These are phyloP conservation scores for Tolypocladium cylindrosporum DNA, from an alignment of 2,329 filamentous ascomycete genomes.

Conservation along the genomic window DNA sequence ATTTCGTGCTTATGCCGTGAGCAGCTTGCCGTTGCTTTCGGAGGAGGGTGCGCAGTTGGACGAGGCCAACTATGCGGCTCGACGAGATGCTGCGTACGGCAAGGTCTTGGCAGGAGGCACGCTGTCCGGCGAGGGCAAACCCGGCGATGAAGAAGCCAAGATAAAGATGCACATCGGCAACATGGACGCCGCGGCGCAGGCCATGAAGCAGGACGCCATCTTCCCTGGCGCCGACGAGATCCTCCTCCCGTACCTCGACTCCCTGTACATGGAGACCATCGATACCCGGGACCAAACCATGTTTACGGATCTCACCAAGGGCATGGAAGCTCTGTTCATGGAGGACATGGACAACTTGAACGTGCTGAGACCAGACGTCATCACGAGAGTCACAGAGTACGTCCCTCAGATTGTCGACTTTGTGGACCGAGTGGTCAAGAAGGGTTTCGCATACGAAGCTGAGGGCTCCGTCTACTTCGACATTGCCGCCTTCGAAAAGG, in stretches of 20 bases:
- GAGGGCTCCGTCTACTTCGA: constrained; percentile 94
- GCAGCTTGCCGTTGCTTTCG: constrained; percentile 42
- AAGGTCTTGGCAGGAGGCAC: constrained; percentile 45
- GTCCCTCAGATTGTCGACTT: constrained; percentile 79
- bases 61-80: constrained; percentile 37
- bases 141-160: constrained; percentile 75
- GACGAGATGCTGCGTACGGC: constrained; percentile 43
- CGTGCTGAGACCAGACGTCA: constrained; percentile 67
- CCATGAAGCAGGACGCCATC: constrained; percentile 37
- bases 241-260: constrained; percentile 74
- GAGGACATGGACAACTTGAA: constrained; percentile 83
- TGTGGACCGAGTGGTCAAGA: constrained; percentile 71
- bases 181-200: constrained; percentile 39
- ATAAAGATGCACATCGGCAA: constrained; percentile 78
- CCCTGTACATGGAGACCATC: constrained; percentile 50
- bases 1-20: constrained; percentile 45
- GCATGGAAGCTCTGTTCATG: constrained; percentile 80
- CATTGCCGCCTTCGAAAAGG: constrained; percentile 73
- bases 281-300: constrained; percentile 58
- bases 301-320: constrained; percentile 76
- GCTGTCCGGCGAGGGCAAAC: constrained; percentile 44
- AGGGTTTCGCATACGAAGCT: constrained; percentile 73
- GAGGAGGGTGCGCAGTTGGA: constrained; percentile 32
- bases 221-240: constrained; percentile 54
- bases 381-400: constrained; percentile 90